Evolutionary conservation across 305 asterid species (phyloP).

Genomic region (Salvia sclarea): DNA sequence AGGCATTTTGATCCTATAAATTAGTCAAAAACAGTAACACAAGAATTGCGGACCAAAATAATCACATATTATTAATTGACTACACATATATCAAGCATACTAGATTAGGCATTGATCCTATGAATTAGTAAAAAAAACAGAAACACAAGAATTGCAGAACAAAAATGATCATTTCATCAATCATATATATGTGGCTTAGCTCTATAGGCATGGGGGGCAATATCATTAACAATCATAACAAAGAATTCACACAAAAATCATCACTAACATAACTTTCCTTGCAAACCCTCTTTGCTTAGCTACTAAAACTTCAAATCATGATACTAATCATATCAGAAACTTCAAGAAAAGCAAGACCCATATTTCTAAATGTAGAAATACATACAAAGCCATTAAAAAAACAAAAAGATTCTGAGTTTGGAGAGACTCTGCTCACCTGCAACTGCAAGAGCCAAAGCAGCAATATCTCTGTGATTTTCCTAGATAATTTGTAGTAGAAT

Average conservation of each 20-base stretch:
- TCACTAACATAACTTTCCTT: slow-evolving; percentile 11
- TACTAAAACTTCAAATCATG: slow-evolving; percentile 13
- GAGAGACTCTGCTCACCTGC: slow-evolving; percentile 28
- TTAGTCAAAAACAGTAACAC: not conserved
- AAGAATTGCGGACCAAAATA: not conserved
- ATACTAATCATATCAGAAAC: slow-evolving; percentile 10
- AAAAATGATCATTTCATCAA: not conserved
- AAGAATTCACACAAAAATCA: slow-evolving; percentile 17
- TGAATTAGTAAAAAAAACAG: not conserved
- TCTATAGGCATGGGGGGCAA: slow-evolving; percentile 35
- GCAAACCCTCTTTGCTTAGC: slow-evolving; percentile 26
- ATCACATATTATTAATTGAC: too few relatives aligned
- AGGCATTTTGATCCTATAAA: not conserved
- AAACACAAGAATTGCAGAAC: not conserved
- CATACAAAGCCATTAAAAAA: not conserved
- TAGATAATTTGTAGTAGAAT: slow-evolving; percentile 9
- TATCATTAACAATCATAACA: slow-evolving; percentile 35
- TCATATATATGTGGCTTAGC: not conserved
- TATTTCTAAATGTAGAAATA: not conserved
- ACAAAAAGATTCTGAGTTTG: not conserved
- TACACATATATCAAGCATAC: not conserved
- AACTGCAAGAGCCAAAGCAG: slow-evolving; percentile 26
- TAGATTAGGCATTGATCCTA: not conserved
- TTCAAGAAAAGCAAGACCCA: slow-evolving; percentile 18
- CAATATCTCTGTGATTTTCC: slow-evolving; percentile 16